A percentile compares a stretch with the other conserved stretches of the same genome.
Conservation (phyloP, 2,329 filamentous ascomycete genomes). For the Biscogniauxia mediterranea region DNA sequence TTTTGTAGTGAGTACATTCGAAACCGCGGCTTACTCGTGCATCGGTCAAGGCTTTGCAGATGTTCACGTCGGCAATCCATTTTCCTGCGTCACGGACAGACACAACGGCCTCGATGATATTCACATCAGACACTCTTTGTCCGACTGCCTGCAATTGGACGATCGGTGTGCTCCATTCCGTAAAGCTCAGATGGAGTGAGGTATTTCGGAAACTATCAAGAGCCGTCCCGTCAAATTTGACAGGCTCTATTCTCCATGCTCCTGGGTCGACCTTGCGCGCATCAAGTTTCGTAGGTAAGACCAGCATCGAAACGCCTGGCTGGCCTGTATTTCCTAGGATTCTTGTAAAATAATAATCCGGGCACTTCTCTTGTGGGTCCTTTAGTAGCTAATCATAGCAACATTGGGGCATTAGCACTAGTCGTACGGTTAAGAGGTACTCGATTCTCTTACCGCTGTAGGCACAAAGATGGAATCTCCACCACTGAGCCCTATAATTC, state of each 20-base stretch:
- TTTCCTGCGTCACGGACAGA: conserved; percentile 6
- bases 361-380: conserved; percentile 1
- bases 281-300: no score
- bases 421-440: not conserved
- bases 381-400: conserved; percentile 4
- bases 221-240: conserved; percentile 6
- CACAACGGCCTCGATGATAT: conserved; percentile 6
- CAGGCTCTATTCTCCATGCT: no score
- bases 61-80: conserved; percentile 12
- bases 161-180: conserved; percentile 7
- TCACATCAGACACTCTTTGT: conserved; percentile 1
- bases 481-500: conserved; percentile 5
- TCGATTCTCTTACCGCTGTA: not conserved
- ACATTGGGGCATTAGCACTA: not conserved
- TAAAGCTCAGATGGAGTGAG: conserved; percentile 10
- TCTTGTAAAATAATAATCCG: conserved; percentile 2
- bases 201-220: conserved; percentile 7
- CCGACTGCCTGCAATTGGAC: not conserved
- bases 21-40: not conserved
- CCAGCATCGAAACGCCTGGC: conserved; percentile 7
- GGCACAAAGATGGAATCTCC: conserved; percentile 4
- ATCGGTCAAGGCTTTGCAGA: conserved; percentile 2
- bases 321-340: conserved; percentile 11
- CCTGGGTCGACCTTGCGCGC: no score
- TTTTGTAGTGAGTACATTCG: not conserved